Evolutionary conservation across 768 basidiomycete genomes (phyloP), one percentile per base, ranked within the genome.

Genomic region (Boletus subcaerulescens): DNA sequence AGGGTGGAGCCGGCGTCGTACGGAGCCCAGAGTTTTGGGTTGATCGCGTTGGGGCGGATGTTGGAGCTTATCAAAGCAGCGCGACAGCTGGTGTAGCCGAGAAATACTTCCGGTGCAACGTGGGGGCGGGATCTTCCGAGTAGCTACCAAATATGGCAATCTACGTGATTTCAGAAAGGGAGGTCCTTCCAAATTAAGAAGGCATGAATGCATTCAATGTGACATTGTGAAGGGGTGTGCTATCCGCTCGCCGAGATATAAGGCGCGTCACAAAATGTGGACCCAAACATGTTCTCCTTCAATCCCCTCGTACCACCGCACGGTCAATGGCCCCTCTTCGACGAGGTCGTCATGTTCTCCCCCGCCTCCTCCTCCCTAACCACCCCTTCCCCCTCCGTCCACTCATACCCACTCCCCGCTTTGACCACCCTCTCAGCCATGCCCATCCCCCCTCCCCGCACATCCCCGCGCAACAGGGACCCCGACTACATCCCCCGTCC

Each of bases 11-110:
- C 65, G 15, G 55, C 24, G 4, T 47, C 48, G 44, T 80, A 73
- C 55, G 79, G 79, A 2, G 64, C 75, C 8, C 72, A 73, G 56
- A 77, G 76, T 58, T 80, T 80, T 46, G 78, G 79, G 11, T 53
- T 77, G 52, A 67, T 81, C 17, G 77, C 76, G 18, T 51, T 80
- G 58, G 74, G 75, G 12, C 60, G 67, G 24, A 70, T 80, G 60
- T 60, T 81, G 50, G 76, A 79, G 15, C 55, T 73, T 31, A 50
- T 75, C 24, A 76, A 74, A 50, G 70, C 60, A 17, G 62, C 62
- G 8, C 49, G 49, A 2, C 15, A 26, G 5, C 41, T 55, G 1
- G 40, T 61, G 5, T 47, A 43, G 14, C 5, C 1, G 38, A 26
- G 42, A 32, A 41, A 26, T 41, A 26, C 7, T 51, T 17, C 49